These are phyloP conservation scores for Coniella vitis DNA, from an alignment of 2,329 filamentous ascomycete genomes.

Conservation along the genomic window DNA sequence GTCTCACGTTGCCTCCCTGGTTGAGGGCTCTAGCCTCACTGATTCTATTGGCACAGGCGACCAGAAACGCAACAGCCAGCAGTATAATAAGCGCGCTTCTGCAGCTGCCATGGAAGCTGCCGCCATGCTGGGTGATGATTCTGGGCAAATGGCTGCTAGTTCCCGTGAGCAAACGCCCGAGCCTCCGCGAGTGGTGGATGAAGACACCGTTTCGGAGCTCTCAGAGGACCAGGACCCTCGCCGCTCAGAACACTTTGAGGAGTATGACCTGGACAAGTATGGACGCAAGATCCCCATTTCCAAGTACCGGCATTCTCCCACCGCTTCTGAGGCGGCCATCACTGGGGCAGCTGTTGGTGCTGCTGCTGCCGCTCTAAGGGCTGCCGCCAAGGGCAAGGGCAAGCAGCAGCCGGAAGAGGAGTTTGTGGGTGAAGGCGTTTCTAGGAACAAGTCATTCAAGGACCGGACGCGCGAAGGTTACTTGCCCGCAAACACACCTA, in stretches of 20 bases:
- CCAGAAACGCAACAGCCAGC: conserved; percentile 45
- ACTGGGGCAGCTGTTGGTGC: conserved; percentile 49
- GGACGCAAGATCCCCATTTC: conserved; percentile 46
- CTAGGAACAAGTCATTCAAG: conserved; percentile 59
- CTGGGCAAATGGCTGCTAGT: conserved; percentile 21
- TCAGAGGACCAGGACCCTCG: conserved; percentile 34
- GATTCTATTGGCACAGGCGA: conserved; percentile 62
- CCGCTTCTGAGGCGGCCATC: conserved; percentile 50
- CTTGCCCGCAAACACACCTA: conserved; percentile 47
- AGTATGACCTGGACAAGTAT: conserved; percentile 53
- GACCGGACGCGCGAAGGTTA: conserved; percentile 53
- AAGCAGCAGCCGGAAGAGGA: conserved; percentile 31
- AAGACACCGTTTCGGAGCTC: conserved; percentile 34
- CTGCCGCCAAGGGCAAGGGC: conserved; percentile 36
- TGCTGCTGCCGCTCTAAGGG: conserved; percentile 45
- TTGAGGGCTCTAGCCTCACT: conserved; percentile 64
- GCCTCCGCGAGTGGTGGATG: conserved; percentile 30
- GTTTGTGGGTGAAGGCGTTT: conserved; percentile 45
- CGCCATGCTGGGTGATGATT: conserved; percentile 26
- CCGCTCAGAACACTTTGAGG: conserved; percentile 35
- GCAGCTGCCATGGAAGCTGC: conserved; percentile 29
- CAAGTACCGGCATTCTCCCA: conserved; percentile 43
- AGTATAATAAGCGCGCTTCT: conserved; percentile 37
- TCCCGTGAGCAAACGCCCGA: conserved; percentile 35
- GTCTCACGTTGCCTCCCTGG: conserved; percentile 81